Percentiles rank a stretch among this genome's conserved stretches.
These are phyloP conservation scores for Tremellales sp. DNA, from an alignment of 1,284 basidiomycete species.

Conservation along the genomic window DNA sequence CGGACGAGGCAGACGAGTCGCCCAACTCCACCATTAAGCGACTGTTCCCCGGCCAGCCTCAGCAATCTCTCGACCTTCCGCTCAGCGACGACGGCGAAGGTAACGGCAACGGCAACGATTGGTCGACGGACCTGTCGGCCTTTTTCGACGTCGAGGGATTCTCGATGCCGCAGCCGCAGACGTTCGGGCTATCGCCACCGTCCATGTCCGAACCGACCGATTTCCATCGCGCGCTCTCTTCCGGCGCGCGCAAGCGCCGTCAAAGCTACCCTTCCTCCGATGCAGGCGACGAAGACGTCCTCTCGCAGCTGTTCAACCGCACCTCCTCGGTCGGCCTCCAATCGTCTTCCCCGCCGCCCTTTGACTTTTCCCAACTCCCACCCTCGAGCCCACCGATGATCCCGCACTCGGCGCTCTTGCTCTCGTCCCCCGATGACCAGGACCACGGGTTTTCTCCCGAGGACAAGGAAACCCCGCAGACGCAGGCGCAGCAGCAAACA, in stretches of 20 bases:
- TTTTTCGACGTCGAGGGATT: slow-evolving; percentile 43
- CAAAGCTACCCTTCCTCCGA: too few species aligned
- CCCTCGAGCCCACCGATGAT: slow-evolving; percentile 36
- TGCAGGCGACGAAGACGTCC: slow-evolving; percentile 27
- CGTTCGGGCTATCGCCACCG: slow-evolving; percentile 10
- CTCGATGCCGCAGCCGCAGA: slow-evolving; percentile 13
- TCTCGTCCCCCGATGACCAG: slow-evolving; percentile 24
- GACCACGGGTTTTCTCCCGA: slow-evolving; percentile 9
- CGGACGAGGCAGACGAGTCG: slow-evolving; percentile 6
- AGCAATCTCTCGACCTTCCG: slow-evolving; percentile 38
- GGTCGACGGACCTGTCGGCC: slow-evolving; percentile 35
- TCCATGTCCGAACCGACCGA: slow-evolving; percentile 6
- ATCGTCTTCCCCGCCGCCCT: slow-evolving; percentile 20
- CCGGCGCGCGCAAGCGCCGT: slow-evolving; percentile 4
- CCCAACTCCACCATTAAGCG: slow-evolving; percentile 16
- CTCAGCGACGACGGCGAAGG: slow-evolving; percentile 38
- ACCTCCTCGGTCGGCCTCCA: slow-evolving; percentile 26
- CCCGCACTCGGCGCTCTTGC: slow-evolving; percentile 33
- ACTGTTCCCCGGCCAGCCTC: slow-evolving; percentile 15
- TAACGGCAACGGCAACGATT: too few species aligned
- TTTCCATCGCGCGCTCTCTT: slow-evolving; percentile 14
- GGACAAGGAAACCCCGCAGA: slow-evolving; percentile 6
- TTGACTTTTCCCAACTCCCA: slow-evolving; percentile 42
- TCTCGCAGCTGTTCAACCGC: slow-evolving; percentile 35
- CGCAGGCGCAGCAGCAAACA: slow-evolving; percentile 9